A percentile compares a stretch with the other conserved stretches of the same genome.
phyloP scores from a whole-genome alignment of 768 basidiomycete genomes.

The Naganishia antarctica region DNA sequence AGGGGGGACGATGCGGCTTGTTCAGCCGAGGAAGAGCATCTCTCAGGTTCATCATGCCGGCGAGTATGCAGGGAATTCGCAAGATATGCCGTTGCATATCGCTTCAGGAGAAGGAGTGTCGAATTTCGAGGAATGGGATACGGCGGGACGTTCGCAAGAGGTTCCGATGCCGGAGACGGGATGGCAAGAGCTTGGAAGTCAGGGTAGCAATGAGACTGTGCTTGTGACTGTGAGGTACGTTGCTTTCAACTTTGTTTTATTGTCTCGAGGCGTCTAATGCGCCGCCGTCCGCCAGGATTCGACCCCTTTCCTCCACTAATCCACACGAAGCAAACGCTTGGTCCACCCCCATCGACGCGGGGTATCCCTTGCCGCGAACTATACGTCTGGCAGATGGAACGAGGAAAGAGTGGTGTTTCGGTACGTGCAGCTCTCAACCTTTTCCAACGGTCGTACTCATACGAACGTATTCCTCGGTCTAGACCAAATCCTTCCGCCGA shows the following conservation, averaged over 20 bases:
- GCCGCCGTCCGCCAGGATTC: conserved; percentile 31
- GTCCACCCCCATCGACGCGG: conserved; percentile 37
- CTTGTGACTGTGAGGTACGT: conserved; percentile 45
- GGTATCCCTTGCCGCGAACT: conserved; percentile 34
- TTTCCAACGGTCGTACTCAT: no score
- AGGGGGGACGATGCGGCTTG: neutral
- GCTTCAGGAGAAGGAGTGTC: neutral
- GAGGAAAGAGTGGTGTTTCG: conserved; percentile 45
- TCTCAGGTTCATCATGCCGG: neutral
- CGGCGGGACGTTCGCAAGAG: neutral
- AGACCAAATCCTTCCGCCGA: conserved; percentile 46
- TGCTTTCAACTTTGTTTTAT: neutral
- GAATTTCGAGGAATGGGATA: neutral
- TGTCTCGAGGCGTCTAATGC: no score
- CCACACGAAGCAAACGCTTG: conserved; percentile 34
- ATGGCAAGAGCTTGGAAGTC: conserved; percentile 26
- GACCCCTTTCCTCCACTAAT: conserved; percentile 40
- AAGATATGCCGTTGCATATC: neutral
- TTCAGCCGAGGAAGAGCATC: conserved; percentile 10
- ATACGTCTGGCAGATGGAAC: conserved; percentile 38
- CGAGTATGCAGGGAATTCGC: neutral
- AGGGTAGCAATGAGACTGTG: conserved; percentile 41
- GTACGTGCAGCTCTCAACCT: no score
- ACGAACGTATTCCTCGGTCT: neutral
- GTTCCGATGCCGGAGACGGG: conserved; percentile 6